Evolutionary conservation across 768 basidiomycete genomes (phyloP).

Genomic region (Obba rivulosa): DNA sequence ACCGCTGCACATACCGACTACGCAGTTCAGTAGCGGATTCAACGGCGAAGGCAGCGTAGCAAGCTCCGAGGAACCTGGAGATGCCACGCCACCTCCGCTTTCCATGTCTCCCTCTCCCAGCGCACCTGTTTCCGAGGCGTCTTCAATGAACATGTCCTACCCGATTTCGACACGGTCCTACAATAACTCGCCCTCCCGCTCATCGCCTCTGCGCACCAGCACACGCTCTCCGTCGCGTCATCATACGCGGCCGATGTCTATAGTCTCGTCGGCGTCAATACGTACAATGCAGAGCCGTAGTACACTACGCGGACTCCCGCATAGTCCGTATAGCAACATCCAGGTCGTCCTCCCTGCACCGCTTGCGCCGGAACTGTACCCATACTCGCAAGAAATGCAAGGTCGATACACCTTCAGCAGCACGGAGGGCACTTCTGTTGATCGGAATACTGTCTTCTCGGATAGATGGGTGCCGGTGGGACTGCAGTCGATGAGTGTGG

Average conservation of each 20-base stretch:
- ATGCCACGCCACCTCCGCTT: slow-evolving; percentile 2
- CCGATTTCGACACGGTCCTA: too few relatives aligned
- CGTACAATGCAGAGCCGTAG: slow-evolving; percentile 26
- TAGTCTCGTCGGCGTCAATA: slow-evolving; percentile 30
- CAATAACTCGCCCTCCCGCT: neutral
- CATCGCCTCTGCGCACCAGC: slow-evolving; percentile 10
- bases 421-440: neutral
- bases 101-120: slow-evolving; percentile 10
- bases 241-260: slow-evolving; percentile 32
- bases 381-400: neutral
- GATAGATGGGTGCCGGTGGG: slow-evolving; percentile 13
- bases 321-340: slow-evolving; percentile 53
- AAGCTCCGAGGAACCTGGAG: slow-evolving; percentile 4
- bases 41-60: slow-evolving; percentile 14
- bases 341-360: slow-evolving; percentile 68
- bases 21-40: slow-evolving; percentile 11
- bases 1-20: slow-evolving; percentile 10
- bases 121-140: slow-evolving; percentile 14
- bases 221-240: slow-evolving; percentile 11
- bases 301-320: slow-evolving; percentile 53
- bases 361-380: slow-evolving; percentile 37
- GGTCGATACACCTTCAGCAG: neutral
- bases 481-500: slow-evolving; percentile 7
- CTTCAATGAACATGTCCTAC: slow-evolving; percentile 4
- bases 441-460: slow-evolving; percentile 5